phyloP scores from a whole-genome alignment of 148 eudicot species.

The Agrostemma githago region DNA sequence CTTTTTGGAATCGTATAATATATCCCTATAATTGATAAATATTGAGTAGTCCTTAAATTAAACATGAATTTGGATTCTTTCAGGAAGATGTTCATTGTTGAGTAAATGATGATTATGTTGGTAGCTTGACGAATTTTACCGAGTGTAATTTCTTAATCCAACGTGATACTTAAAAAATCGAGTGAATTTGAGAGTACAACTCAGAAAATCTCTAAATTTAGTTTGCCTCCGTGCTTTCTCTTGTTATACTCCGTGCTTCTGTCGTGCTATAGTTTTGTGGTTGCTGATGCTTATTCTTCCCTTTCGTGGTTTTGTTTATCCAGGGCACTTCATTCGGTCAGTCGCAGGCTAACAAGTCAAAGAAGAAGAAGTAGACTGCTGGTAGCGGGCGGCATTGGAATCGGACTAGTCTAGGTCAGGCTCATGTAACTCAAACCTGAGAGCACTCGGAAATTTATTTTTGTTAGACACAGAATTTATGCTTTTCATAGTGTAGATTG shows the following conservation, averaged over 20 bases:
- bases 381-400: neutral
- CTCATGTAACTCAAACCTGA: conserved; percentile 30
- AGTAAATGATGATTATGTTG: too few relatives aligned
- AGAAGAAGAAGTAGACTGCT: conserved; percentile 72
- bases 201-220: neutral
- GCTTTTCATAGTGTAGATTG: conserved; percentile 38
- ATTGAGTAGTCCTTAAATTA: too few relatives aligned
- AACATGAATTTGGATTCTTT: too few relatives aligned
- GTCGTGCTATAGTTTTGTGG: neutral
- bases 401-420: conserved; percentile 27
- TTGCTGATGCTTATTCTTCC: neutral
- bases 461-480: conserved; percentile 35
- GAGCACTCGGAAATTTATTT: conserved; percentile 26
- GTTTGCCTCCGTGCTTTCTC: neutral
- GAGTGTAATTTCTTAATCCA: neutral
- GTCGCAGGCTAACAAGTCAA: conserved; percentile 60
- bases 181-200: neutral
- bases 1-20: too few relatives aligned
- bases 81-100: too few relatives aligned
- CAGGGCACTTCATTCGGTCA: conserved; percentile 90
- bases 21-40: too few relatives aligned
- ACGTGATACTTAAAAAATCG: neutral
- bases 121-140: neutral
- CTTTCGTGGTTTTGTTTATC: conserved; percentile 5
- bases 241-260: neutral